Percentiles rank a stretch among this genome's conserved stretches.
These are phyloP conservation scores for Trifolium repens DNA, from an alignment of 306 rosid genomes.

Conservation along the genomic window DNA sequence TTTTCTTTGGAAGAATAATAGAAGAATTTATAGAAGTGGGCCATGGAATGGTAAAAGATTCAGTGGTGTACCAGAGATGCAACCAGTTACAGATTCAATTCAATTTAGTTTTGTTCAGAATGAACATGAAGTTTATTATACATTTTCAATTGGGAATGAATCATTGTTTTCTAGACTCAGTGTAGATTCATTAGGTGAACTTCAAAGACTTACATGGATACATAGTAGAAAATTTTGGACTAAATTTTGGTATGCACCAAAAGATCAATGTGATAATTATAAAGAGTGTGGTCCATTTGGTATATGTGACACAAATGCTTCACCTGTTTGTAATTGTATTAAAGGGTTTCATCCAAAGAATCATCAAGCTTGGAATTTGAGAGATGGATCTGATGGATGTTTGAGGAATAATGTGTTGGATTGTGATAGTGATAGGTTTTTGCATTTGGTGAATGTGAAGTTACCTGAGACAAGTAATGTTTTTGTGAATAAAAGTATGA, in stretches of 20 bases:
- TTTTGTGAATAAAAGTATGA: constrained; percentile 53
- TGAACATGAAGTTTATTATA: constrained; percentile 57
- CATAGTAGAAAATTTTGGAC: constrained; percentile 51
- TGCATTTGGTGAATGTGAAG: constrained; percentile 49
- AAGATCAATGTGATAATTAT: constrained; percentile 69
- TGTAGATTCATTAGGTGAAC: constrained; percentile 44
- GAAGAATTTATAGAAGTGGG: constrained; percentile 61
- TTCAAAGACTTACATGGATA: constrained; percentile 63
- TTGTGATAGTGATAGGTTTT: constrained; percentile 57
- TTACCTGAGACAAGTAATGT: constrained; percentile 65
- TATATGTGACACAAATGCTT: constrained; percentile 61
- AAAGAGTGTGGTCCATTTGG: constrained; percentile 71
- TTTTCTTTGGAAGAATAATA: constrained; percentile 45
- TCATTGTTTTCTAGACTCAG: constrained; percentile 52
- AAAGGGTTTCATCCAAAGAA: constrained; percentile 63
- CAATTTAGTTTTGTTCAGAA: constrained; percentile 45
- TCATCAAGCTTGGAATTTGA: constrained; percentile 59
- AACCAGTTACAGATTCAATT: constrained; percentile 42
- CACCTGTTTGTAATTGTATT: constrained; percentile 72
- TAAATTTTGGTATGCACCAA: constrained; percentile 67
- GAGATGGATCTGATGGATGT: constrained; percentile 82
- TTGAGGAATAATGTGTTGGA: constrained; percentile 53
- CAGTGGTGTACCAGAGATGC: constrained; percentile 87
- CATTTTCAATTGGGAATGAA: constrained; percentile 39
- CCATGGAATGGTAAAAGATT: constrained; percentile 83